Conservation (phyloP, 805 yeast species). For the Cyberlindnera meyerae region DNA sequence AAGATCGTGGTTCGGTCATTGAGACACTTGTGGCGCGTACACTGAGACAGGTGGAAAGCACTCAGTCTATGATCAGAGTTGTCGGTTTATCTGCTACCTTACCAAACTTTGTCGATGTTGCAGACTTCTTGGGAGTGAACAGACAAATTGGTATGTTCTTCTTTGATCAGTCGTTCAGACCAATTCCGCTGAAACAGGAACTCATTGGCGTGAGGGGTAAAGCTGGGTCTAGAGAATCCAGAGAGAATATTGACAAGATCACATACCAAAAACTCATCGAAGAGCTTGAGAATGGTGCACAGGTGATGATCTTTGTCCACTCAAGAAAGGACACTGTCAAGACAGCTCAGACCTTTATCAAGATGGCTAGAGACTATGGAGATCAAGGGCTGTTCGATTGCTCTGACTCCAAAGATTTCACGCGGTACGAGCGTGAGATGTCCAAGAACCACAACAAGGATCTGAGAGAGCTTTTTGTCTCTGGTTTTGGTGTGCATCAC, state of each 20-base stretch:
- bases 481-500: slow-evolving; percentile 92
- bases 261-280: slow-evolving; percentile 72
- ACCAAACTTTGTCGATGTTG: slow-evolving; percentile 89
- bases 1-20: slow-evolving; percentile 96
- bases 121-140: slow-evolving; percentile 90
- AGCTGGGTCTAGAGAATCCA: slow-evolving; percentile 64
- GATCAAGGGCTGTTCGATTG: slow-evolving; percentile 59
- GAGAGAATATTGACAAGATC: slow-evolving; percentile 69
- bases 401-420: slow-evolving; percentile 37
- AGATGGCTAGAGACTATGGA: slow-evolving; percentile 57
- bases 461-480: slow-evolving; percentile 67
- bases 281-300: slow-evolving; percentile 65
- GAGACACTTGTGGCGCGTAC: slow-evolving; percentile 95
- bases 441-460: slow-evolving; percentile 70
- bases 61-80: slow-evolving; percentile 91
- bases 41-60: slow-evolving; percentile 86
- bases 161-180: slow-evolving; percentile 89
- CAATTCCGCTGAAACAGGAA: slow-evolving; percentile 88
- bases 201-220: slow-evolving; percentile 84
- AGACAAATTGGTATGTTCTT: slow-evolving; percentile 88
- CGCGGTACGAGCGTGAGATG: slow-evolving; percentile 57
- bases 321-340: slow-evolving; percentile 89
- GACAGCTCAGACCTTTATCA: slow-evolving; percentile 69
- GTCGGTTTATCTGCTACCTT: slow-evolving; percentile 91
- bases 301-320: slow-evolving; percentile 96